phyloP scores from a whole-genome alignment of 1,139 yeast species.

The Groenewaldozyma auringiensis region DNA sequence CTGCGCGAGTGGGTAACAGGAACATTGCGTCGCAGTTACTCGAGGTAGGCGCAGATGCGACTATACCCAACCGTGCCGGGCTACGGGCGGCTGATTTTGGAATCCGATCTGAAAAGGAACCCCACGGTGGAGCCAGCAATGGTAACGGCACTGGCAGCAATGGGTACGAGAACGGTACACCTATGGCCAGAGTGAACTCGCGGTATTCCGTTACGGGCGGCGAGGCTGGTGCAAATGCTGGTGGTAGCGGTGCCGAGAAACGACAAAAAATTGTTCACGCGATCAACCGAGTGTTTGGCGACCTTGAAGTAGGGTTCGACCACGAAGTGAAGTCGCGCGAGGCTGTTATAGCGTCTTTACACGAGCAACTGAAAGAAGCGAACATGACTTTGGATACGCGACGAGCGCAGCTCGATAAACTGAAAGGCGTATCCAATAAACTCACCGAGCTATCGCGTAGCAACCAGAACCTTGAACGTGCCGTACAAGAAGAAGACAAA shows the following conservation, averaged over 20 bases:
- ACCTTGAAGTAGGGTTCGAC: conserved; percentile 39
- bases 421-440: conserved; percentile 36
- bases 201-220: not conserved
- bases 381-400: conserved; percentile 40
- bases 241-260: conserved; percentile 23
- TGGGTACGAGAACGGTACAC: conserved; percentile 2
- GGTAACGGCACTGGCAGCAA: not conserved
- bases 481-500: conserved; percentile 50
- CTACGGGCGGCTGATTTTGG: conserved; percentile 84
- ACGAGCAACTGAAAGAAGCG: conserved; percentile 42
- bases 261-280: conserved; percentile 38
- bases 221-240: conserved; percentile 5
- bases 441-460: conserved; percentile 45
- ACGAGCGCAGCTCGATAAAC: conserved; percentile 38
- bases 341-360: conserved; percentile 39
- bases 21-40: conserved; percentile 73
- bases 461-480: conserved; percentile 47
- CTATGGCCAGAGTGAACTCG: conserved; percentile 2
- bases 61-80: conserved; percentile 74
- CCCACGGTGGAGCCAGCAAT: not conserved
- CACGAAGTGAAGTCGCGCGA: conserved; percentile 43
- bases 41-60: conserved; percentile 81
- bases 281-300: conserved; percentile 27
- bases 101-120: conserved; percentile 24
- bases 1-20: conserved; percentile 79